Percentiles rank a stretch among this genome's conserved stretches.
Evolutionary conservation across 179 eudicot species (phyloP).

Genomic region (Nepenthes alata): DNA sequence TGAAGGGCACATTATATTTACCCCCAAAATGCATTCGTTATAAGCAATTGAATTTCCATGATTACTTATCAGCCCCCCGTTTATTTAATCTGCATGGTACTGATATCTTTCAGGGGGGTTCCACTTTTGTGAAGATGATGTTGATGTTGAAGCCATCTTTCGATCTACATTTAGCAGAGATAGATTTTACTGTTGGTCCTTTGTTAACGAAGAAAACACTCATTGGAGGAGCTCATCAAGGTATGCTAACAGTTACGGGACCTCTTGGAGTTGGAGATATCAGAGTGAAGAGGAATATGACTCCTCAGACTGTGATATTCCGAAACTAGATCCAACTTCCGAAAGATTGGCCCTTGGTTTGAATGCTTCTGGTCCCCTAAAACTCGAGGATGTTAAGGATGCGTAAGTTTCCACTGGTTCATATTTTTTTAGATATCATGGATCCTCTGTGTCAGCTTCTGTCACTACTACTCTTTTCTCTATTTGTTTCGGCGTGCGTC

Average conservation of each 20-base stretch:
- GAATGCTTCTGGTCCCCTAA: slow-evolving; percentile 71
- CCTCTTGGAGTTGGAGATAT: slow-evolving; percentile 33
- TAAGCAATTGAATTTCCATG: too few species aligned
- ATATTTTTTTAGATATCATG: background rate
- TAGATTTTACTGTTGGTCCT: slow-evolving; percentile 52
- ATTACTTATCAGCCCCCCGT: too few species aligned
- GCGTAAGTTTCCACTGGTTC: slow-evolving; percentile 46
- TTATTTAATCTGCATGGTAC: too few species aligned
- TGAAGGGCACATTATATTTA: too few species aligned
- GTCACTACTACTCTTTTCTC: background rate
- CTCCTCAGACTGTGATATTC: slow-evolving; percentile 31
- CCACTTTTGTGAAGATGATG: slow-evolving; percentile 50
- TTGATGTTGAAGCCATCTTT: slow-evolving; percentile 43
- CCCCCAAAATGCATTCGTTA: too few species aligned
- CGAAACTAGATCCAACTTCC: slow-evolving; percentile 27
- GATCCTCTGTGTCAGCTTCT: background rate
- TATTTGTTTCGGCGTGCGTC: background rate
- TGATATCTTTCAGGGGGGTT: slow-evolving; percentile 37
- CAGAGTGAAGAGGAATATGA: slow-evolving; percentile 42
- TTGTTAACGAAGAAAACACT: slow-evolving; percentile 45
- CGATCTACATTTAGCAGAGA: slow-evolving; percentile 50
- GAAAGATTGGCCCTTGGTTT: slow-evolving; percentile 68
- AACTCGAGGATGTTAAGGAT: slow-evolving; percentile 65
- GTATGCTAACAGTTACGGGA: slow-evolving; percentile 24
- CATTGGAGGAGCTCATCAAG: slow-evolving; percentile 41